Evolutionary conservation across 805 yeast genomes (phyloP).

Genomic region (Metschnikowia peoriensis): DNA sequence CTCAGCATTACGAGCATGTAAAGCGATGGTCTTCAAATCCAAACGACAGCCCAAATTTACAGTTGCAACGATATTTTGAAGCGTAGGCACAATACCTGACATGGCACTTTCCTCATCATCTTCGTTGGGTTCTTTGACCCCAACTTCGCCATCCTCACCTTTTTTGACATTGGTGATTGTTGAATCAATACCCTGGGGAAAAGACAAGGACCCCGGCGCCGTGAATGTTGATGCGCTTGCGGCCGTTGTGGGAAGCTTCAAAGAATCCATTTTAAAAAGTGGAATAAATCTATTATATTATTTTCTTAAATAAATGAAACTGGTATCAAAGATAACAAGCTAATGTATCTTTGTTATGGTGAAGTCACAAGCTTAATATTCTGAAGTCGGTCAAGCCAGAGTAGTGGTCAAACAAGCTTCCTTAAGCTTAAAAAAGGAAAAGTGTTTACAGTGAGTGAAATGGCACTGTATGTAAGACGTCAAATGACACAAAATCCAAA

Average conservation of each 20-base stretch:
- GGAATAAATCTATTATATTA: slow-evolving; percentile 14
- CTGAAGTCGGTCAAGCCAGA: slow-evolving; percentile 5
- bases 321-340: slow-evolving; percentile 35
- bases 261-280: slow-evolving; percentile 55
- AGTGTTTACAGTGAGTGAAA: slow-evolving; percentile 9
- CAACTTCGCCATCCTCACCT: slow-evolving; percentile 16
- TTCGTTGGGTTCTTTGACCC: slow-evolving; percentile 36
- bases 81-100: slow-evolving; percentile 94
- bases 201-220: slow-evolving; percentile 61
- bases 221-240: slow-evolving; percentile 74
- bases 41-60: slow-evolving; percentile 94
- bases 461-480: slow-evolving; percentile 18
- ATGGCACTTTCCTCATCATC: slow-evolving; percentile 68
- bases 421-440: neutral
- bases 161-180: slow-evolving; percentile 13
- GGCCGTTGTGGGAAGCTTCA: slow-evolving; percentile 74
- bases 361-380: slow-evolving; percentile 3
- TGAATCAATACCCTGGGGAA: slow-evolving; percentile 50
- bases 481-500: slow-evolving; percentile 17
- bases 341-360: slow-evolving; percentile 37
- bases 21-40: slow-evolving; percentile 94
- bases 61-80: slow-evolving; percentile 95
- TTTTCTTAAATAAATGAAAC: slow-evolving; percentile 11
- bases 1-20: slow-evolving; percentile 98
- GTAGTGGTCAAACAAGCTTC: slow-evolving; percentile 12